These are phyloP conservation scores for Populus trichocarpa DNA, from an alignment of 441 rosid species.

Conservation along the genomic window DNA sequence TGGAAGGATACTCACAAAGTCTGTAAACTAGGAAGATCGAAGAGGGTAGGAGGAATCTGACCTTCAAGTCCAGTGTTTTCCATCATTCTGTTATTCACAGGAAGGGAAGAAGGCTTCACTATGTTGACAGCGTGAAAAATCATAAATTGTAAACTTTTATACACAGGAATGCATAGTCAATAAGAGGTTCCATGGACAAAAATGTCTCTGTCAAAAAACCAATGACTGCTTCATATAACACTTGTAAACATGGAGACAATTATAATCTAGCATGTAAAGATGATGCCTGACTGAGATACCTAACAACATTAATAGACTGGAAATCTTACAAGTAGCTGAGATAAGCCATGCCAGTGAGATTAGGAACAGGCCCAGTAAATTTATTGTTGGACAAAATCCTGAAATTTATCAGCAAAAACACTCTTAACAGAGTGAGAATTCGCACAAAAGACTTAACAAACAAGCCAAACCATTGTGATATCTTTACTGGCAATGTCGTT, in stretches of 20 bases:
- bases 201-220: too few species aligned
- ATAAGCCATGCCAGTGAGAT: slow-evolving; percentile 46
- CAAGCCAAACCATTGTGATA: too few species aligned
- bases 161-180: too few species aligned
- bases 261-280: neutral
- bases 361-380: slow-evolving; percentile 55
- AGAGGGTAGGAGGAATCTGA: slow-evolving; percentile 42
- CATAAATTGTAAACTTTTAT: neutral
- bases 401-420: slow-evolving; percentile 15
- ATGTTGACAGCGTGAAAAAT: neutral
- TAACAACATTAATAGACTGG: neutral
- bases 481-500: neutral
- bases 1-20: slow-evolving; percentile 48
- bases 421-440: neutral
- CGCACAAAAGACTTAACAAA: too few species aligned
- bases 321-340: slow-evolving; percentile 57
- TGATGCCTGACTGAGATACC: neutral
- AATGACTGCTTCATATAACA: too few species aligned
- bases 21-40: slow-evolving; percentile 48
- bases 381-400: slow-evolving; percentile 68
- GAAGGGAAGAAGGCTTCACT: neutral
- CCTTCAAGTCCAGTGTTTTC: slow-evolving; percentile 53
- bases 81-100: slow-evolving; percentile 45
- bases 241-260: neutral
- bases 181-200: too few species aligned